Percentiles rank a stretch among this genome's conserved stretches.
phyloP scores from a whole-genome alignment of 257 asterid species.

The Jasminum sambac region DNA sequence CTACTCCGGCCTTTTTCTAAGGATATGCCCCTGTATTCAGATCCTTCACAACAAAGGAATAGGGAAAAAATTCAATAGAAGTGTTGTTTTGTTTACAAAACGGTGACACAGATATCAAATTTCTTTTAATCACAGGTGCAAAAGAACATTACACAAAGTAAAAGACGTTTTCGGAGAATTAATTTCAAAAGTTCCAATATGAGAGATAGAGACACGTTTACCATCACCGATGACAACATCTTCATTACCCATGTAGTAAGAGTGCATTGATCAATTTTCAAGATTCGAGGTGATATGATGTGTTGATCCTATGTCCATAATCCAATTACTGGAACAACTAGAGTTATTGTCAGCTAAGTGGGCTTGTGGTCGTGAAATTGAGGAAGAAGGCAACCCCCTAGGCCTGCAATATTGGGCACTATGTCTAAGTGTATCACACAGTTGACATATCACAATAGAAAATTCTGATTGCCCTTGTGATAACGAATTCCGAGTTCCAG shows the following conservation, averaged over 20 bases:
- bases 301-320: too few relatives aligned
- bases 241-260: background rate
- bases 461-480: too few relatives aligned
- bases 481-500: too few relatives aligned
- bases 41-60: background rate
- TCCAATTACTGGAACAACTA: too few relatives aligned
- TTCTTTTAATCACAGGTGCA: background rate
- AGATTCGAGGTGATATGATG: too few relatives aligned
- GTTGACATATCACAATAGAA: too few relatives aligned
- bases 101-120: background rate
- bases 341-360: too few relatives aligned
- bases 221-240: slow-evolving; percentile 5
- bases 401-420: too few relatives aligned
- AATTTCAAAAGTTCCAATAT: background rate
- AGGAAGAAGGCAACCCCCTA: too few relatives aligned
- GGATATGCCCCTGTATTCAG: background rate
- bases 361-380: too few relatives aligned
- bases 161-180: background rate
- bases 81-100: background rate
- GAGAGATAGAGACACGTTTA: background rate
- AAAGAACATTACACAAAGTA: background rate
- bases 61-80: background rate
- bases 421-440: too few relatives aligned
- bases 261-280: background rate
- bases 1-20: background rate